phyloP scores from a whole-genome alignment of 2,329 filamentous ascomycete genomes.

The Cercospora brassicicola region DNA sequence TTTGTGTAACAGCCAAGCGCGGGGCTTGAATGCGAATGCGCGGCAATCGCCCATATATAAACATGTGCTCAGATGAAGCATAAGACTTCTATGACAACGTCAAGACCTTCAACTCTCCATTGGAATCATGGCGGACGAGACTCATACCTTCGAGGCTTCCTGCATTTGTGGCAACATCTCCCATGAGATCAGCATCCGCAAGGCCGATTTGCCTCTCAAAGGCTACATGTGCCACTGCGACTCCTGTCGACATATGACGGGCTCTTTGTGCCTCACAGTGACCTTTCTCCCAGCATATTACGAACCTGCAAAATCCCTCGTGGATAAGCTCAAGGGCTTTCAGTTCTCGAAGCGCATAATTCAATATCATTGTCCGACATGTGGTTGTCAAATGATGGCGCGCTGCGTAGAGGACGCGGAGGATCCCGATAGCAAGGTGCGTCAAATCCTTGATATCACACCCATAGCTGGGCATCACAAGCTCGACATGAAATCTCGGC shows the following conservation, averaged over 20 bases:
- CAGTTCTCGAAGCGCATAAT: constrained; percentile 45
- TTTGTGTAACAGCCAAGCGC: neutral
- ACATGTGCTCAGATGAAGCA: neutral
- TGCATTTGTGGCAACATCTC: constrained; percentile 44
- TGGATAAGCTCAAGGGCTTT: constrained; percentile 47
- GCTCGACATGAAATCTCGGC: too few species aligned
- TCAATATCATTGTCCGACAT: constrained; percentile 52
- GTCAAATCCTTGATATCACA: neutral
- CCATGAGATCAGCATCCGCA: constrained; percentile 40
- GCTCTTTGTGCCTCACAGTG: constrained; percentile 49
- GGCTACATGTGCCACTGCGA: constrained; percentile 55
- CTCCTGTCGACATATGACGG: constrained; percentile 52
- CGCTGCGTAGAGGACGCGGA: constrained; percentile 23
- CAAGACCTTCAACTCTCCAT: neutral
- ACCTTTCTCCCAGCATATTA: constrained; percentile 43
- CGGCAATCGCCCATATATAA: neutral
- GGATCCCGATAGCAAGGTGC: constrained; percentile 23
- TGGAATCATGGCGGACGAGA: constrained; percentile 19
- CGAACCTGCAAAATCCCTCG: constrained; percentile 27
- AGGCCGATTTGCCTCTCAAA: constrained; percentile 40
- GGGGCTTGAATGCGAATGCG: neutral
- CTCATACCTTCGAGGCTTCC: constrained; percentile 27
- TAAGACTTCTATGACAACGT: neutral
- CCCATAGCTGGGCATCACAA: neutral
- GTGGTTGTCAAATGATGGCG: constrained; percentile 47